Evolutionary conservation across 2,329 filamentous ascomycete species (phyloP).

Genomic region (Dactylonectria estremocensis): DNA sequence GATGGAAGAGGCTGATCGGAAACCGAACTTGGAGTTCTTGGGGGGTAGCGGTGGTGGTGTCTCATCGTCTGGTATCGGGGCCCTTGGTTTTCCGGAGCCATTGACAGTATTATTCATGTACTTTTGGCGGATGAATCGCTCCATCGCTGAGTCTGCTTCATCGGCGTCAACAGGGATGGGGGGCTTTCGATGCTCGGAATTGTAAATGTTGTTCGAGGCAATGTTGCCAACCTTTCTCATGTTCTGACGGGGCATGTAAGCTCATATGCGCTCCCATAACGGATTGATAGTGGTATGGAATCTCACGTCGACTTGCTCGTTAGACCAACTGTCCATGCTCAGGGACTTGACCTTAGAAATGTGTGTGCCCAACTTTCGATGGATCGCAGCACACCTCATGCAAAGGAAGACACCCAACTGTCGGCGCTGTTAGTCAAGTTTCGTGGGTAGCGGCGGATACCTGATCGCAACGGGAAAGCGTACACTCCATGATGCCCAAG

Average conservation of each 20-base stretch:
- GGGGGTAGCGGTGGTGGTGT: slow-evolving; percentile 73
- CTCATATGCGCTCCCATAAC: slow-evolving; percentile 1
- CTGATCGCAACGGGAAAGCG: slow-evolving; percentile 53
- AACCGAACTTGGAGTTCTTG: slow-evolving; percentile 73
- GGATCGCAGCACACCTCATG: slow-evolving; percentile 95
- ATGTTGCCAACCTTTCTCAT: slow-evolving; percentile 95
- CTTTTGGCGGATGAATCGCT: slow-evolving; percentile 94
- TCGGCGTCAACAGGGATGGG: slow-evolving; percentile 91
- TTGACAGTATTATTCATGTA: slow-evolving; percentile 76
- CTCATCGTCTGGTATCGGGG: slow-evolving; percentile 65
- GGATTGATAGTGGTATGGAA: neutral
- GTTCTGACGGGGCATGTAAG: slow-evolving; percentile 69
- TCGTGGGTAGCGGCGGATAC: slow-evolving; percentile 17
- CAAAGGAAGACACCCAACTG: slow-evolving; percentile 96
- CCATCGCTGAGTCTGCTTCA: slow-evolving; percentile 94
- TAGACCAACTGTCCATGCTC: slow-evolving; percentile 98
- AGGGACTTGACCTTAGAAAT: slow-evolving; percentile 99
- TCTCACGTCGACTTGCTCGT: slow-evolving; percentile 94
- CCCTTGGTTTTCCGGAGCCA: slow-evolving; percentile 55
- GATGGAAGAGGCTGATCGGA: slow-evolving; percentile 76
- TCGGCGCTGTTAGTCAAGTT: slow-evolving; percentile 37
- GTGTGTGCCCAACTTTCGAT: slow-evolving; percentile 97
- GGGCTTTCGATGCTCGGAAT: slow-evolving; percentile 86
- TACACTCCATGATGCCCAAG: slow-evolving; percentile 98
- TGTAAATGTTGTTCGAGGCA: slow-evolving; percentile 89